Evolutionary conservation across 495 filamentous ascomycete genomes (phyloP), one percentile per base, ranked within the genome.

Genomic region (Friedmanniomyces endolithicus): DNA sequence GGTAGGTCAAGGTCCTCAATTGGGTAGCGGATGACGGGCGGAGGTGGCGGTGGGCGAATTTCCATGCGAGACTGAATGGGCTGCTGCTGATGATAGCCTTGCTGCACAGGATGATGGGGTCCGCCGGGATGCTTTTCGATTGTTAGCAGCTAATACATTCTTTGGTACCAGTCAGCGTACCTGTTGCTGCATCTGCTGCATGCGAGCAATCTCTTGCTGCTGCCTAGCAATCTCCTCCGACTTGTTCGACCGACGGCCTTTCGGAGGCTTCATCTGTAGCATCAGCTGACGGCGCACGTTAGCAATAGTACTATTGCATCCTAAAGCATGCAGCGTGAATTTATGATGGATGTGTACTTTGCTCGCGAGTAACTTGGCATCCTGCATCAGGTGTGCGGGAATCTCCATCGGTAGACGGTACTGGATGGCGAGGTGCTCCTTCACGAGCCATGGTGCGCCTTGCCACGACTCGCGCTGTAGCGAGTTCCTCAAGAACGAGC

Each of bases 371-470:
- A 62, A 40, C 25, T 43, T 53, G 17, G 55, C 50, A 23, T 88
- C 84, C 65, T 90, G 84, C 47, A 82, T 84, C 6, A 96, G 72
- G 61, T 92, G 84, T 19, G 83, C 78, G 3, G 92, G 94, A 33
- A 99, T 78, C 52, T 85, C 81, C 9, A 80, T 89, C 49, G 83
- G 79, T 60, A 99, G 94, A 55, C 85, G 85, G 62, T 89, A 94
- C 58, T 82, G 75, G 29, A 82, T 80, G 0, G 94, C 94, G 45
- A 95, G 80, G 47, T 85, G 79, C 19, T 84, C 77, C 70, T 95
- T 97, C 20, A 97, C 90, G 34, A 94, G 67, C 92, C 92, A 99
- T 11, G 94, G 94, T 0, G 92, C 92, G 4, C 90, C 90, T 41
- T 78, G 86, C 90, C 90, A 97, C 0, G 89, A 78, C 62, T 97